Evolutionary conservation across 2,329 filamentous ascomycete species (phyloP).

Genomic region (Arthrobotrys pseudoclavata): DNA sequence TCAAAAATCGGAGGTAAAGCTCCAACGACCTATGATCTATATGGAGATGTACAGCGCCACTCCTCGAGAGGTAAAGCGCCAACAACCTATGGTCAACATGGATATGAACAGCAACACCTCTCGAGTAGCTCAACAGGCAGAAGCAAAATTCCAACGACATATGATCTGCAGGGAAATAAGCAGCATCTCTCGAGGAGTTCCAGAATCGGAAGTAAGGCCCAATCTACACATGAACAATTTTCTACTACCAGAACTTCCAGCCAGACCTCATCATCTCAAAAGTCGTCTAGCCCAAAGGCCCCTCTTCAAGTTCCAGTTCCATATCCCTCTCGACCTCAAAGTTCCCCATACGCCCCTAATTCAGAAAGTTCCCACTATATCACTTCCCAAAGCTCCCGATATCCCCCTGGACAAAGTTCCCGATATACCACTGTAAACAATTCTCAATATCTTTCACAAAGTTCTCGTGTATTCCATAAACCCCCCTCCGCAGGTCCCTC

Average conservation of each 20-base stretch:
- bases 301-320: too few relatives aligned
- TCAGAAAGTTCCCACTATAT: too few relatives aligned
- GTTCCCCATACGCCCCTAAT: too few relatives aligned
- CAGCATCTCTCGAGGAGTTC: too few relatives aligned
- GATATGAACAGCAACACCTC: not conserved
- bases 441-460: not conserved
- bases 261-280: too few relatives aligned
- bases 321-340: not conserved
- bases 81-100: not conserved
- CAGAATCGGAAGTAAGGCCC: too few relatives aligned
- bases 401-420: not conserved
- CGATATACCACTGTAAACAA: not conserved
- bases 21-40: not conserved
- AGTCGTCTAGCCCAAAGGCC: too few relatives aligned
- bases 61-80: not conserved
- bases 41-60: not conserved
- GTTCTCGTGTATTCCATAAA: too few relatives aligned
- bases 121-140: not conserved
- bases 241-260: not conserved
- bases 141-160: not conserved
- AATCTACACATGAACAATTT: not conserved
- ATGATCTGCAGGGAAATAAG: too few relatives aligned
- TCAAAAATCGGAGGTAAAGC: not conserved
- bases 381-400: too few relatives aligned
- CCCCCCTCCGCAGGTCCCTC: too few relatives aligned